Evolutionary conservation across 2,329 filamentous ascomycete species (phyloP).

Genomic region (Alternaria tenuissima): DNA sequence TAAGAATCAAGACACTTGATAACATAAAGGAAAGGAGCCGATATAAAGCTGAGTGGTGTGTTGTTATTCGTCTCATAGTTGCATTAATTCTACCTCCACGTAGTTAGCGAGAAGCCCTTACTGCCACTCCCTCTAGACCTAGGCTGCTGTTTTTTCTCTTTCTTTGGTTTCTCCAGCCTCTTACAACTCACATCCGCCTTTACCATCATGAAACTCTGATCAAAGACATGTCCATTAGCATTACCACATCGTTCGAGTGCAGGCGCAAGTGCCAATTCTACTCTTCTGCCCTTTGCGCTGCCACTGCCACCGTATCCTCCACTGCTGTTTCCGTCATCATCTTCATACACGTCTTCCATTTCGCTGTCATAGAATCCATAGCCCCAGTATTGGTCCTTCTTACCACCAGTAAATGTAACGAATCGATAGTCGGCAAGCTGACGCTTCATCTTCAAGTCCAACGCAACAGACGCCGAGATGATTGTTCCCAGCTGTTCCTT

Average conservation of each 20-base stretch:
- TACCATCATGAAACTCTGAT: slow-evolving; percentile 48
- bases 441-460: slow-evolving; percentile 50
- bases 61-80: background rate
- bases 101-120: slow-evolving; percentile 12
- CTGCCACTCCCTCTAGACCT: slow-evolving; percentile 22
- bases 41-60: slow-evolving; percentile 1
- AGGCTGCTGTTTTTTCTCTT: slow-evolving; percentile 24
- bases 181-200: slow-evolving; percentile 51
- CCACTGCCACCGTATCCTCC: slow-evolving; percentile 21
- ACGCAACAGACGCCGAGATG: slow-evolving; percentile 46
- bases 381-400: slow-evolving; percentile 44
- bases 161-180: slow-evolving; percentile 31
- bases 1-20: background rate
- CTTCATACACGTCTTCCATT: slow-evolving; percentile 49
- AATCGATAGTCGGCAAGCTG: slow-evolving; percentile 50
- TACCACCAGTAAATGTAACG: slow-evolving; percentile 47
- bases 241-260: slow-evolving; percentile 50
- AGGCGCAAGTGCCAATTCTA: slow-evolving; percentile 48
- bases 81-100: slow-evolving; percentile 19
- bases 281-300: slow-evolving; percentile 31
- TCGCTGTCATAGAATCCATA: slow-evolving; percentile 49
- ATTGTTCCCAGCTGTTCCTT: slow-evolving; percentile 47
- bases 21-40: background rate
- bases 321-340: slow-evolving; percentile 27
- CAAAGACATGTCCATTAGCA: slow-evolving; percentile 50